Base-by-base conservation (phyloP, 2,329 filamentous ascomycete genomes). In the Erysiphe pulchra region DNA sequence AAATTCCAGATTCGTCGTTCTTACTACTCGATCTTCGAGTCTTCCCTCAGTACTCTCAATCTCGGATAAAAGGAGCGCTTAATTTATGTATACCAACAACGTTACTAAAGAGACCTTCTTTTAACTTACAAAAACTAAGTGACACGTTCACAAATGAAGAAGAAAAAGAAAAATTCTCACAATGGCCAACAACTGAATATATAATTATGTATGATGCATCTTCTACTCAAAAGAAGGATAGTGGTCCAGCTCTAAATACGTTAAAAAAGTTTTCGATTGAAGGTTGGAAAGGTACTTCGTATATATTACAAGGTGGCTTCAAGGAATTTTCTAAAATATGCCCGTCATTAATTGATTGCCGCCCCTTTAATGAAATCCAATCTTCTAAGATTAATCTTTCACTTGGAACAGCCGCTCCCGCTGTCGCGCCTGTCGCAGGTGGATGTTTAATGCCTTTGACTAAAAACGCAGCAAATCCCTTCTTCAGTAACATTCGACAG, bases 31-130 rank as follows among this genome's bases (percentile, higher is more conserved):
- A 98, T 58, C 71, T 95, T 18, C 75, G 90, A 36, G 85, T 92
- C 0, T 82, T 78, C 28, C 84, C 85, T 17, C 83, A 87, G 52
- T 94, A 80, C 56, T 71, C 76, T 0, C 68, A 73, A 41, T 77
- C 80, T 18, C 75, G 81, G 30, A 80, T 95, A 46, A 64, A 68
- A 44, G 77, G 78, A n/a, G 83, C 87, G 0, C 63, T 98, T 31
- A 95, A 92, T 57, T 66, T 98, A 5, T 95, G 90, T 57, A 92
- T 95, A 49, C 90, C 90, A 0, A 95, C 90, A 0, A 95, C 87
- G 0, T 65, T 98, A 13, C 63, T 98, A 16, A 95, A 95, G 61
- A 71, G 90, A 44, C 77, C 83, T 0, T 92, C 85, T 0, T 95
- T 92, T 61, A 87, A 87, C 53, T 71, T 92, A 12, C 70, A 85